A percentile compares a stretch with the other conserved stretches of the same genome.
These are phyloP conservation scores for Cadophora malorum DNA, from an alignment of 2,329 filamentous ascomycete species.

Conservation along the genomic window DNA sequence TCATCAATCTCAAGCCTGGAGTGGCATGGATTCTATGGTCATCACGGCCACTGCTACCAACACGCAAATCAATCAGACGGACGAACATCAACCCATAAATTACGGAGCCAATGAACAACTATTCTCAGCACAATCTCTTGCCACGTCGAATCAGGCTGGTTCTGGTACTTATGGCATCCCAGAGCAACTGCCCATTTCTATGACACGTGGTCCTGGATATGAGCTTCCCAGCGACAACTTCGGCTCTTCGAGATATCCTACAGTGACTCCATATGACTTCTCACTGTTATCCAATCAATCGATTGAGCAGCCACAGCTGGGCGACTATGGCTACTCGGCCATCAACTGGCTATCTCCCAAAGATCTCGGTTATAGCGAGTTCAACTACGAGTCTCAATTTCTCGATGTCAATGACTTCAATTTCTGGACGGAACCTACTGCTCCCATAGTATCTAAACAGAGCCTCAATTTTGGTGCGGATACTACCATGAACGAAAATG, in stretches of 20 bases:
- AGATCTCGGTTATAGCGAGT: slow-evolving; percentile 14
- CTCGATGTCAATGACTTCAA: slow-evolving; percentile 2
- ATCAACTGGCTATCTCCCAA: slow-evolving; percentile 12
- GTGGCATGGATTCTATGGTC: neutral
- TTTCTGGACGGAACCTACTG: neutral
- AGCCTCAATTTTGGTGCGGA: neutral
- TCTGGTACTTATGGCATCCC: neutral
- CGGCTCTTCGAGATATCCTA: neutral
- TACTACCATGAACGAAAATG: neutral
- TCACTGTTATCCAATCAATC: slow-evolving; percentile 1
- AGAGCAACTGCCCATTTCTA: neutral
- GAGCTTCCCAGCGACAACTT: neutral
- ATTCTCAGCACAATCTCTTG: neutral
- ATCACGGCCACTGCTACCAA: neutral
- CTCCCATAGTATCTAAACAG: neutral
- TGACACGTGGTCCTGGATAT: neutral
- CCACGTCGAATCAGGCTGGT: neutral
- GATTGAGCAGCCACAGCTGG: slow-evolving; percentile 3
- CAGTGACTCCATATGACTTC: slow-evolving; percentile 4
- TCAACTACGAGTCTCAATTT: slow-evolving; percentile 6
- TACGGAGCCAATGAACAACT: neutral
- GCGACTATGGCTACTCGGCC: neutral
- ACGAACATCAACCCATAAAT: neutral
- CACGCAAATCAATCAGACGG: neutral
- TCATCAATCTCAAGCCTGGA: neutral